Evolutionary conservation across 2,329 filamentous ascomycete genomes (phyloP).

Genomic region (Phoma herbarum): DNA sequence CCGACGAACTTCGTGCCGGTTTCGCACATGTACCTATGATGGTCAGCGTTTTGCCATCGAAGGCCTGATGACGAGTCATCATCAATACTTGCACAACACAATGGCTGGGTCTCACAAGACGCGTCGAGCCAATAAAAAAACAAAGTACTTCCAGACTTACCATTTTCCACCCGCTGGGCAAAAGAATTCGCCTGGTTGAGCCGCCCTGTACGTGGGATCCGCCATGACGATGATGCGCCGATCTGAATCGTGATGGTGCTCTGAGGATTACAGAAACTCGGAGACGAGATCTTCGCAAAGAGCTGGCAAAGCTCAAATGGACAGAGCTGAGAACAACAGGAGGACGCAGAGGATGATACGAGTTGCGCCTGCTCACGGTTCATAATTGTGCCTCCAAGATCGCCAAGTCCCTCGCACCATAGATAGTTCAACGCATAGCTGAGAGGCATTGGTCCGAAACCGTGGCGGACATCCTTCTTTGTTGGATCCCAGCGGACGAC

Average conservation of each 20-base stretch:
- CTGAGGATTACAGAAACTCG: background rate
- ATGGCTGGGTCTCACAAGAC: background rate
- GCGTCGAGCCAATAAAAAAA: too few species aligned
- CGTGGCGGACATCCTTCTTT: slow-evolving; percentile 16
- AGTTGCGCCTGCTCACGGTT: background rate
- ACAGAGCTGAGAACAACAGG: background rate
- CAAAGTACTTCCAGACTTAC: too few species aligned
- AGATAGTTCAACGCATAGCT: background rate
- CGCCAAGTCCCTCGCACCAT: background rate
- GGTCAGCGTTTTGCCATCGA: background rate
- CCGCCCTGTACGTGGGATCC: slow-evolving; percentile 17
- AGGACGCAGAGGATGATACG: background rate
- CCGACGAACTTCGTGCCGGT: slow-evolving; percentile 46
- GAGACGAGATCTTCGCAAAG: background rate
- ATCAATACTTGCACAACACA: background rate
- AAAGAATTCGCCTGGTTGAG: slow-evolving; percentile 26
- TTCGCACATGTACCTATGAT: slow-evolving; percentile 21
- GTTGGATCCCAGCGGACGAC: slow-evolving; percentile 3
- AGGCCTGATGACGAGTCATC: background rate
- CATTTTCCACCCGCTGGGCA: slow-evolving; percentile 25
- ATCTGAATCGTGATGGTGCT: background rate
- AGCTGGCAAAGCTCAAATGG: background rate
- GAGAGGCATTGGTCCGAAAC: background rate
- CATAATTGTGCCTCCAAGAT: slow-evolving; percentile 1
- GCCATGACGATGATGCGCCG: slow-evolving; percentile 5